These are phyloP conservation scores for Boletus huronensis DNA, from an alignment of 768 basidiomycete genomes.

Conservation along the genomic window DNA sequence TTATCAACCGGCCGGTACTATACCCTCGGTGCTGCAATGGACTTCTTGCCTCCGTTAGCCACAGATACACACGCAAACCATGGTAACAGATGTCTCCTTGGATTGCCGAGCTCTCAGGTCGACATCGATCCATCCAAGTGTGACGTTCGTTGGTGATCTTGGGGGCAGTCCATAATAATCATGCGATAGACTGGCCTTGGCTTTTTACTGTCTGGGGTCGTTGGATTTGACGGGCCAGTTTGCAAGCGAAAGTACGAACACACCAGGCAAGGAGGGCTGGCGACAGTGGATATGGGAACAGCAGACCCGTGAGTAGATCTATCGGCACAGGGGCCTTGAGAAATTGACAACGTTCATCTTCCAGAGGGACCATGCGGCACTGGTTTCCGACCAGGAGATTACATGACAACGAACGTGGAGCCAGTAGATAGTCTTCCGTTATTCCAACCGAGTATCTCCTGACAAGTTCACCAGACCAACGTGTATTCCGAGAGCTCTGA, in stretches of 20 bases:
- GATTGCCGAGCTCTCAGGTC: slow-evolving; percentile 65
- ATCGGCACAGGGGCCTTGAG: neutral
- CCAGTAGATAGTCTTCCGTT: slow-evolving; percentile 8
- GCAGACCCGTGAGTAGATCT: slow-evolving; percentile 52
- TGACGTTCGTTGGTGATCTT: slow-evolving; percentile 19
- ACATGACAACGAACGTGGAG: slow-evolving; percentile 47
- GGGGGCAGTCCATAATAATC: slow-evolving; percentile 9
- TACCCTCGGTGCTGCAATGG: slow-evolving; percentile 4
- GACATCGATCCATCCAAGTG: slow-evolving; percentile 75
- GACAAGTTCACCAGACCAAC: slow-evolving; percentile 24
- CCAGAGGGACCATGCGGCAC: slow-evolving; percentile 57
- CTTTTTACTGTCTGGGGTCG: slow-evolving; percentile 84
- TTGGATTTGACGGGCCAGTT: slow-evolving; percentile 70
- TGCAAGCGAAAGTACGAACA: slow-evolving; percentile 37
- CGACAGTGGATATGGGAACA: slow-evolving; percentile 87
- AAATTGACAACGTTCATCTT: neutral
- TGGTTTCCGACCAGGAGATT: slow-evolving; percentile 75
- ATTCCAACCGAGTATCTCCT: slow-evolving; percentile 2
- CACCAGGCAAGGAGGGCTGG: slow-evolving; percentile 61
- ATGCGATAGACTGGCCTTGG: slow-evolving; percentile 66
- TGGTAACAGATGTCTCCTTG: slow-evolving; percentile 63
- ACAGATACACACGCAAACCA: slow-evolving; percentile 60
- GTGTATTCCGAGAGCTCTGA: slow-evolving; percentile 44
- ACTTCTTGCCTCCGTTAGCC: slow-evolving; percentile 30
- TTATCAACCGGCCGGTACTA: neutral